Conservation (phyloP, 345 rosid species). For the Gossypium arboreum region DNA sequence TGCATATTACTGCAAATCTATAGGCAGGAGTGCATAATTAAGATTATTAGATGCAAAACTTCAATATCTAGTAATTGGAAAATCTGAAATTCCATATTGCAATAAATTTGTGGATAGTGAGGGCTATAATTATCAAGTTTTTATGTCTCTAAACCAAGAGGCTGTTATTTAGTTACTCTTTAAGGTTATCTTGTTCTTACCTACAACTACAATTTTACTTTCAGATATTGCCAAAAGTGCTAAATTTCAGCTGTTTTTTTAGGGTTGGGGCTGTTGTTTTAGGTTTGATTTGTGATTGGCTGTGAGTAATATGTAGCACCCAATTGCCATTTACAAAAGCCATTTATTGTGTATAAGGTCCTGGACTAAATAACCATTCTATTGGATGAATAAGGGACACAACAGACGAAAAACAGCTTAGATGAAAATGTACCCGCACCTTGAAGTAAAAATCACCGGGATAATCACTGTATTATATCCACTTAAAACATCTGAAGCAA, state of each 20-base stretch:
- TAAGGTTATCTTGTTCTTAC: not conserved
- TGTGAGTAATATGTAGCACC: not conserved
- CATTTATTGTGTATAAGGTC: not conserved
- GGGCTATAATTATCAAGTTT: not conserved
- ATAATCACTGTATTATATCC: slow-evolving; percentile 60
- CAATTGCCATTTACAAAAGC: not conserved
- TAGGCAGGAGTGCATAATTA: not conserved
- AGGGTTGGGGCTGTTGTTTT: not conserved
- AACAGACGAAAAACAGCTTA: not conserved
- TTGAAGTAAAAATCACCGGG: slow-evolving; percentile 84
- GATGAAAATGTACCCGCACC: slow-evolving; percentile 38
- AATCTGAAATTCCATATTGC: not conserved
- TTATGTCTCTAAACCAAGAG: not conserved
- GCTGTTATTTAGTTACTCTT: slow-evolving; percentile 1
- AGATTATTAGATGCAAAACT: not conserved
- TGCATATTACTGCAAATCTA: not conserved
- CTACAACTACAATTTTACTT: not conserved
- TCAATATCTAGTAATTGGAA: slow-evolving; percentile 7
- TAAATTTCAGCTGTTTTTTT: not conserved
- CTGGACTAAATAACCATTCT: not conserved
- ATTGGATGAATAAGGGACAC: not conserved
- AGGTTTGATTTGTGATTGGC: not conserved
- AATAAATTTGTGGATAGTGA: not conserved
- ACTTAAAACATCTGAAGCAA: slow-evolving; percentile 71
- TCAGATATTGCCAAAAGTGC: not conserved